These are phyloP conservation scores for Oryza longistaminata DNA, from an alignment of 176 grass and related monocot genomes.

Conservation along the genomic window DNA sequence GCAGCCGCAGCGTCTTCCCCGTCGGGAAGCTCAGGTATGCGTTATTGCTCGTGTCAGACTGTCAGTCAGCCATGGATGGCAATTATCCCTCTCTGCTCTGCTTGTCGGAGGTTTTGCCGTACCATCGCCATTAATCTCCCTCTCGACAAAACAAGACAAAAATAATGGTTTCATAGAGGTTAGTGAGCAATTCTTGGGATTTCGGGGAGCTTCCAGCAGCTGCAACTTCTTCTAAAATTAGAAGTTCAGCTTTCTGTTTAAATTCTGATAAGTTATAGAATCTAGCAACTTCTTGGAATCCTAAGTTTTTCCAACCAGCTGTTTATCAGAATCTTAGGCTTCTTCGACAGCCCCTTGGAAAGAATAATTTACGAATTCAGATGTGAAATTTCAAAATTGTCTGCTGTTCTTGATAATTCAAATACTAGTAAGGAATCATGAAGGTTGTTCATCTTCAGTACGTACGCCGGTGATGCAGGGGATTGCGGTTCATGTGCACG, in stretches of 20 bases:
- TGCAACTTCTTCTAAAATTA: too few relatives aligned
- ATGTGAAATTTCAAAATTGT: background rate
- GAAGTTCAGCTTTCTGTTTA: too few relatives aligned
- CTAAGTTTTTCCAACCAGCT: too few relatives aligned
- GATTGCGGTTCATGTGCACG: slow-evolving; percentile 72
- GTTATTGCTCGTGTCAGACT: background rate
- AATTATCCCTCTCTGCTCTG: background rate
- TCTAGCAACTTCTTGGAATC: too few relatives aligned
- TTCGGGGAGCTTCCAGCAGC: too few relatives aligned
- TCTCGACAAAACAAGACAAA: background rate
- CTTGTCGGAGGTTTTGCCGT: too few relatives aligned
- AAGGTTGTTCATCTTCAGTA: background rate
- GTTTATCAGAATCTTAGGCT: too few relatives aligned
- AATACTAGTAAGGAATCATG: background rate
- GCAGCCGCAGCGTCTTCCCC: slow-evolving; percentile 68
- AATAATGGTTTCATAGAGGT: background rate
- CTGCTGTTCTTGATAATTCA: background rate
- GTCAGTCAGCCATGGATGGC: background rate
- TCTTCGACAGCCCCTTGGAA: too few relatives aligned
- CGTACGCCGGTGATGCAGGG: slow-evolving; percentile 36
- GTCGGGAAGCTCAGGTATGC: slow-evolving; percentile 74
- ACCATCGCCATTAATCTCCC: background rate
- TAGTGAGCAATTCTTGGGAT: background rate
- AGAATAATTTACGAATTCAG: background rate
- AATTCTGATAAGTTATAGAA: too few relatives aligned